Conservation (phyloP, 2,329 filamentous ascomycete species). For the Epicoccum sorghinum region DNA sequence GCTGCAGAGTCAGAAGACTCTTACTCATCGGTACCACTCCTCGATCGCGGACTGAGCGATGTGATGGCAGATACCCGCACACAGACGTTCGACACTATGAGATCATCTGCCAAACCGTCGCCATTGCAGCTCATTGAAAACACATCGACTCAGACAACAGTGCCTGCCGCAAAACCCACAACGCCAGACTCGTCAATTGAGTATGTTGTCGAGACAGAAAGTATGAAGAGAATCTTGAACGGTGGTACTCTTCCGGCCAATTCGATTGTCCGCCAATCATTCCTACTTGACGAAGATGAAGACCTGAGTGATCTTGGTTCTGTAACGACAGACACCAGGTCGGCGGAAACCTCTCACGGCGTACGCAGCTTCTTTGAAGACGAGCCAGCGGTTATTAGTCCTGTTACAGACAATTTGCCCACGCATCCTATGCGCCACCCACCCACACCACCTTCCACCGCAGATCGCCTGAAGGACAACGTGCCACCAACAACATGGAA, state of each 20-base stretch:
- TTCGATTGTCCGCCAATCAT: constrained; percentile 48
- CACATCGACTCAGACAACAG: constrained; percentile 20
- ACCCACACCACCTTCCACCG: constrained; percentile 53
- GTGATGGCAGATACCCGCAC: constrained; percentile 24
- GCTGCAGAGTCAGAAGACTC: constrained; percentile 70
- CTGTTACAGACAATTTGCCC: constrained; percentile 34
- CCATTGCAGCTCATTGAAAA: constrained; percentile 35
- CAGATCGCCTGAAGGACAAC: constrained; percentile 37
- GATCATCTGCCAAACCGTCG: constrained; percentile 50
- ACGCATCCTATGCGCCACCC: constrained; percentile 47
- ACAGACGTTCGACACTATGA: constrained; percentile 54
- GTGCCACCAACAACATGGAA: constrained; percentile 41
- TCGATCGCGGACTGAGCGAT: constrained; percentile 66
- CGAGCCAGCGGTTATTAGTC: constrained; percentile 47
- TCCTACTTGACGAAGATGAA: constrained; percentile 60
- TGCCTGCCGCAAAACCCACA: constrained; percentile 19
- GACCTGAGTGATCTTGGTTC: constrained; percentile 60
- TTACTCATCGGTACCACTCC: constrained; percentile 76
- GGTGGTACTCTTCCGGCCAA: constrained; percentile 51
- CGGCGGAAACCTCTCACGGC: constrained; percentile 46
- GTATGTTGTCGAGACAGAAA: constrained; percentile 58
- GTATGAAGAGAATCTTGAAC: constrained; percentile 55
- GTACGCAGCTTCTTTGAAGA: constrained; percentile 59
- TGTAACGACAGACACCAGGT: constrained; percentile 59
- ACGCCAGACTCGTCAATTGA: constrained; percentile 59